A percentile compares a stretch with the other conserved stretches of the same genome.
phyloP scores from a whole-genome alignment of 2,329 filamentous ascomycete species.

The Rhynchosporium agropyri region DNA sequence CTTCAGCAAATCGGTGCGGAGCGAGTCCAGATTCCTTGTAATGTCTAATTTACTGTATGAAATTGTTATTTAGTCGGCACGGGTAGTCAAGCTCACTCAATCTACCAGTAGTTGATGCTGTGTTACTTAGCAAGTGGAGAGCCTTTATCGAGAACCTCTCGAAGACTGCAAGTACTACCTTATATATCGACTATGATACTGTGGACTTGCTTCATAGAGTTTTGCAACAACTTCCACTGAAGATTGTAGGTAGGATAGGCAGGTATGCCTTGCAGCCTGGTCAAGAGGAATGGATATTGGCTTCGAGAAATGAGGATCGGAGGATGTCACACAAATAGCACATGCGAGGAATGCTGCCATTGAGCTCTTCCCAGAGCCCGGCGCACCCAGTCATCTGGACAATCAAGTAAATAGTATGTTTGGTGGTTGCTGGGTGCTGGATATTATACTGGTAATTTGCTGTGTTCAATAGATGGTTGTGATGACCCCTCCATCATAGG shows the following conservation, averaged over 20 bases:
- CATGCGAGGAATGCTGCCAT: conserved; percentile 39
- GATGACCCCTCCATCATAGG: too few species aligned
- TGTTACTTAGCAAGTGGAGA: conserved; percentile 37
- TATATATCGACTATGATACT: conserved; percentile 44
- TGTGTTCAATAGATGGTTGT: neutral
- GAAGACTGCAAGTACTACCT: conserved; percentile 44
- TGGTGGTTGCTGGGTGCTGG: neutral
- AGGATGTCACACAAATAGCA: conserved; percentile 43
- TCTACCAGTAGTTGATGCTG: conserved; percentile 39
- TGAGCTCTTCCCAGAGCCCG: conserved; percentile 47
- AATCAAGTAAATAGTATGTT: conserved; percentile 19
- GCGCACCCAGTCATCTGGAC: conserved; percentile 46
- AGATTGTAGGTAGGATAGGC: conserved; percentile 36
- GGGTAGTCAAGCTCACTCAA: conserved; percentile 45
- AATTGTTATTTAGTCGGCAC: conserved; percentile 37
- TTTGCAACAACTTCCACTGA: conserved; percentile 44
- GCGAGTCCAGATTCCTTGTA: conserved; percentile 28
- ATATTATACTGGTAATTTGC: neutral
- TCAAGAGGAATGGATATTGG: conserved; percentile 39
- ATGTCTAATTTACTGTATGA: conserved; percentile 37
- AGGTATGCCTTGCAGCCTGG: conserved; percentile 39
- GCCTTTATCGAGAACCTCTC: conserved; percentile 41
- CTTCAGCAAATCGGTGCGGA: conserved; percentile 34
- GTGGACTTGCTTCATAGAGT: conserved; percentile 43
- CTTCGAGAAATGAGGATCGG: conserved; percentile 42